Conservation (phyloP, 2,329 filamentous ascomycete genomes). For the Sporothrix schenckii region DNA sequence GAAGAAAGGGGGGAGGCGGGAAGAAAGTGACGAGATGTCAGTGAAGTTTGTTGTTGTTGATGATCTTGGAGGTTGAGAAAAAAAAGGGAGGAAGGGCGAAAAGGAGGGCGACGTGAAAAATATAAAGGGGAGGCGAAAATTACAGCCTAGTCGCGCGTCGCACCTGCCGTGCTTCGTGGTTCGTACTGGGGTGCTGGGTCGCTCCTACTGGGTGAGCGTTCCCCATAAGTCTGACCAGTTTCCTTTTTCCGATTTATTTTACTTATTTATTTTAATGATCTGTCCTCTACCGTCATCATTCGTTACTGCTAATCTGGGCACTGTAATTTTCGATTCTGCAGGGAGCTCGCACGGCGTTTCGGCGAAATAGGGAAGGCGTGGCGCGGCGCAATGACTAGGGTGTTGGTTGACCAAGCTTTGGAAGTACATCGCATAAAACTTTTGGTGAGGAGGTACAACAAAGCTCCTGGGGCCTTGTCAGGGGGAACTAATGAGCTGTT, state of each 20-base stretch:
- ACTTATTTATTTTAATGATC: conserved; percentile 30
- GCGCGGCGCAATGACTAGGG: conserved; percentile 27
- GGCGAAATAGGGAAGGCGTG: conserved; percentile 42
- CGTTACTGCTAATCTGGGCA: conserved; percentile 19
- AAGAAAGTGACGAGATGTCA: conserved; percentile 31
- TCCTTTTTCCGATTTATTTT: conserved; percentile 25
- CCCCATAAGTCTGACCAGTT: conserved; percentile 1
- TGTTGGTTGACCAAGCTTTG: neutral
- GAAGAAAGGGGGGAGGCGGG: conserved; percentile 38
- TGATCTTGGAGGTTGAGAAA: conserved; percentile 42
- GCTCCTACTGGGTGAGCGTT: conserved; percentile 27
- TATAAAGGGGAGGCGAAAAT: conserved; percentile 38
- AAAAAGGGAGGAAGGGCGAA: conserved; percentile 41
- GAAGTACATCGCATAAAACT: neutral
- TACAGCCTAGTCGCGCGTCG: conserved; percentile 37
- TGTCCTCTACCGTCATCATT: conserved; percentile 5
- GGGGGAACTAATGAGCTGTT: conserved; percentile 5
- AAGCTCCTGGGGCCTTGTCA: conserved; percentile 8
- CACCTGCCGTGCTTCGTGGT: conserved; percentile 24
- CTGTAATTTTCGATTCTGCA: conserved; percentile 27
- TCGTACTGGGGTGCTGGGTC: conserved; percentile 6
- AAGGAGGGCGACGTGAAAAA: conserved; percentile 42
- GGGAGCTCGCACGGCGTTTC: conserved; percentile 35
- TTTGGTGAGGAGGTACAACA: conserved; percentile 7
- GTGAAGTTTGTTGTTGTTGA: conserved; percentile 47